Evolutionary conservation across 1,284 basidiomycete species (phyloP).

Genomic region (Fomitiporia mediterranea): DNA sequence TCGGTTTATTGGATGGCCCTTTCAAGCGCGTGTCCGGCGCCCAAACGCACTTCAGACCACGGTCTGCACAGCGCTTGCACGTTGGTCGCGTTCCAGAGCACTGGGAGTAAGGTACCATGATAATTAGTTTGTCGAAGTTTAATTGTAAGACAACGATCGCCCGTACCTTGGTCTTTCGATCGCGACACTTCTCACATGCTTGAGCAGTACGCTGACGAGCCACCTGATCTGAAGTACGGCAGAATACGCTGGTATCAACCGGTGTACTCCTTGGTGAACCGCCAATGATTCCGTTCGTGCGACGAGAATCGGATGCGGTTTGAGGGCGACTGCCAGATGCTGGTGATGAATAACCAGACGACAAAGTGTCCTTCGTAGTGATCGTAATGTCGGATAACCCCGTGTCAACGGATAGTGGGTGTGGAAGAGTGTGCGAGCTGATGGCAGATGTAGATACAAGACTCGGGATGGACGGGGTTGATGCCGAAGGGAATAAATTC

Average conservation of each 20-base stretch:
- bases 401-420: background rate
- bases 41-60: constrained; percentile 47
- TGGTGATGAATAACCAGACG: background rate
- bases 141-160: background rate
- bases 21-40: constrained; percentile 36
- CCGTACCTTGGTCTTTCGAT: constrained; percentile 53
- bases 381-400: background rate
- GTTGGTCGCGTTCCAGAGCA: constrained; percentile 50
- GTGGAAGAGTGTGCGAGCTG: background rate
- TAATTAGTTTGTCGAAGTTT: background rate
- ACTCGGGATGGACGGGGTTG: background rate
- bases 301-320: background rate
- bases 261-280: constrained; percentile 5
- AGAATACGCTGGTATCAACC: constrained; percentile 18
- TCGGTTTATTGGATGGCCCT: constrained; percentile 25
- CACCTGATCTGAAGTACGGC: constrained; percentile 25
- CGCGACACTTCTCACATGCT: constrained; percentile 54
- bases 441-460: background rate
- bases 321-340: background rate
- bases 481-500: background rate
- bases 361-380: background rate
- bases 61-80: constrained; percentile 43
- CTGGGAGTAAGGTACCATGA: constrained; percentile 28
- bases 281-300: background rate
- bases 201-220: constrained; percentile 46